Percentiles rank a stretch among this genome's conserved stretches.
phyloP scores from a whole-genome alignment of 192 early-diverging fungal species.

The Backusella sp. region DNA sequence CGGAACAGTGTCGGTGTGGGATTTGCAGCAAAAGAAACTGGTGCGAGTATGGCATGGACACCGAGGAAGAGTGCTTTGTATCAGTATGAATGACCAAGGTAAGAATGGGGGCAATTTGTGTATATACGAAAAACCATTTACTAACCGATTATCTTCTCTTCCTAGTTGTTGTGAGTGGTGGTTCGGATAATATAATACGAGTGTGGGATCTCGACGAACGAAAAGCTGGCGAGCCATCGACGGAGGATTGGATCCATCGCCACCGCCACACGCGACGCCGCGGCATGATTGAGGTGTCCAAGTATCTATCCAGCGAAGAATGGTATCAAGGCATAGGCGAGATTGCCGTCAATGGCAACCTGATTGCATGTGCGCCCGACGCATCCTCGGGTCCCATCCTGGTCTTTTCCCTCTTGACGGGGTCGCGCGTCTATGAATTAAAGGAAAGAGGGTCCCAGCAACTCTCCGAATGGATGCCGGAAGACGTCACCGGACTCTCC shows the following conservation, averaged over 20 bases:
- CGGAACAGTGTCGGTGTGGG: constrained; percentile 47
- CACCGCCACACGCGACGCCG: constrained; percentile 28
- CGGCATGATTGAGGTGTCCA: constrained; percentile 40
- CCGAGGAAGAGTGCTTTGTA: constrained; percentile 45
- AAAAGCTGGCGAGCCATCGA: background rate
- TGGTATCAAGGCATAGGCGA: constrained; percentile 49
- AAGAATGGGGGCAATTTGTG: no score
- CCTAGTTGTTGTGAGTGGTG: constrained; percentile 37
- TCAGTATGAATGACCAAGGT: constrained; percentile 51
- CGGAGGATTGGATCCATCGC: background rate
- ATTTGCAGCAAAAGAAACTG: constrained; percentile 25
- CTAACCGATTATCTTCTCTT: constrained; percentile 11
- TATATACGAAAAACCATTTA: no score
- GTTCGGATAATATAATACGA: constrained; percentile 45
- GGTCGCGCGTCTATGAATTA: constrained; percentile 50
- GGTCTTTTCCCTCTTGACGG: constrained; percentile 49
- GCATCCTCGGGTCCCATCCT: constrained; percentile 39
- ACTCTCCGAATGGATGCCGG: constrained; percentile 15
- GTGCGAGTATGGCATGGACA: constrained; percentile 43
- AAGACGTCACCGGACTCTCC: background rate
- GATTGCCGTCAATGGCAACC: constrained; percentile 43
- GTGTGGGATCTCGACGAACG: constrained; percentile 43
- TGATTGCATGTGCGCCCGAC: constrained; percentile 50
- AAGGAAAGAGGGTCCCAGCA: constrained; percentile 13
- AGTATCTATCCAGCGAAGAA: constrained; percentile 34